Evolutionary conservation across 108 stramenopile genomes (phyloP), one percentile per base, ranked within the genome.

Genomic region (Nannochloropsis salina): DNA sequence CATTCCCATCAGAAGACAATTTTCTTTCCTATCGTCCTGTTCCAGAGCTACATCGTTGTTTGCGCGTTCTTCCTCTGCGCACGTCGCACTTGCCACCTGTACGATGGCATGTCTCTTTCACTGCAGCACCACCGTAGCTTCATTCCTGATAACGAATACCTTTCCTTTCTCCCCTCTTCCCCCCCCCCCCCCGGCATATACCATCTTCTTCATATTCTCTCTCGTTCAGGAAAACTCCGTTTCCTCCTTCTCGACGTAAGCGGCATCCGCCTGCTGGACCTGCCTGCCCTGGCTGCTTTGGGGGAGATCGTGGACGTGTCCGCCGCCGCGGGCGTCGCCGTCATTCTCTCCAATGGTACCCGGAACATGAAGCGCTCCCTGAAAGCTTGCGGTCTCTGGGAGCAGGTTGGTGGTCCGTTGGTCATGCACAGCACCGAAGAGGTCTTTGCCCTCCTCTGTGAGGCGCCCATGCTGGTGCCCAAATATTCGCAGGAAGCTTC

Each of bases 211-310:
- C 31, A 31, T 31, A 1, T 31, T 31, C 31, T 31, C 31, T 31
- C 31, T 31, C 61, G 61, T 74, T n/a, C 61, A 6, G 61, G 20
- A 6, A n/a, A n/a, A n/a, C 15, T n/a, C 20, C 61, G 61, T n/a
- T 74, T 74, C n/a, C 20, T 74, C 61, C n/a, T 74, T 15, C 61
- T 74, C 61, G 61, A 74, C 61, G 61, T 74, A 2, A 74, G 61
- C 61, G 61, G 61, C 8, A 74, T 74, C 61, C 61, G 61, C 61
- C 61, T 74, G 5, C 61, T 74, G 61, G 61, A 74, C 61, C 61
- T 74, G 15, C 61, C 61, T 2, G 61, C 61, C 6, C 8, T 74
- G 5, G 61, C 61, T n/a, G 61, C 61, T 2, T n/a, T 74, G 8
- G 61, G 61, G 3, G 61, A 74, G 8, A n/a, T 74, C 61, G 61